Evolutionary conservation across 208 protist genomes (phyloP).

Genomic region (Leishmania major): DNA sequence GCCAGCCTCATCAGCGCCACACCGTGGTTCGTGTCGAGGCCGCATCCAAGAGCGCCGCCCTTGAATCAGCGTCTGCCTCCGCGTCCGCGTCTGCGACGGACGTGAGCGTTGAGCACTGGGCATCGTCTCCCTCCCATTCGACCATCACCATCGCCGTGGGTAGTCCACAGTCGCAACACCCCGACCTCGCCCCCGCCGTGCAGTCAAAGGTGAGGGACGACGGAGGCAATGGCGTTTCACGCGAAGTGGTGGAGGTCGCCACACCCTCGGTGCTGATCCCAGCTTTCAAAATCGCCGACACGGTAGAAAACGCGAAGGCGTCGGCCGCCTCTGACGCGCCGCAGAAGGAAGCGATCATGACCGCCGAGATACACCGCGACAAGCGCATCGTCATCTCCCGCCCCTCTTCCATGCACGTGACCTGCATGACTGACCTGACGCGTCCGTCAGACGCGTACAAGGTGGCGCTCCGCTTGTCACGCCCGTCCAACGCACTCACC

Average conservation of each 20-base stretch:
- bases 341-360: conserved; percentile 8
- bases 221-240: background rate
- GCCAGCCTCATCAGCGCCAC: conserved; percentile 11
- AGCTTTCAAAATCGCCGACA: background rate
- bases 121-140: background rate
- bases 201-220: background rate
- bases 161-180: background rate
- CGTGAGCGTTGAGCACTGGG: background rate
- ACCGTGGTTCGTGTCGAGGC: conserved; percentile 4
- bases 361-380: conserved; percentile 10
- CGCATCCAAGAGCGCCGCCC: background rate
- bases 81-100: background rate
- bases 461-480: conserved; percentile 33
- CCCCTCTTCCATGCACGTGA: conserved; percentile 16
- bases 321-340: background rate
- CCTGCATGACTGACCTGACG: conserved; percentile 45
- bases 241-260: background rate
- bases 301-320: background rate
- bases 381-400: conserved; percentile 25
- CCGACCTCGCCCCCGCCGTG: background rate
- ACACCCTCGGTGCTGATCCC: background rate
- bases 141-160: background rate
- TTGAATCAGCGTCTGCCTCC: background rate
- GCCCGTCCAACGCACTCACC: conserved; percentile 19
- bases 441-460: conserved; percentile 50